Percentiles rank a stretch among this genome's conserved stretches.
Evolutionary conservation across 164 flowering plant species (phyloP).

Genomic region (Amborella trichopoda): DNA sequence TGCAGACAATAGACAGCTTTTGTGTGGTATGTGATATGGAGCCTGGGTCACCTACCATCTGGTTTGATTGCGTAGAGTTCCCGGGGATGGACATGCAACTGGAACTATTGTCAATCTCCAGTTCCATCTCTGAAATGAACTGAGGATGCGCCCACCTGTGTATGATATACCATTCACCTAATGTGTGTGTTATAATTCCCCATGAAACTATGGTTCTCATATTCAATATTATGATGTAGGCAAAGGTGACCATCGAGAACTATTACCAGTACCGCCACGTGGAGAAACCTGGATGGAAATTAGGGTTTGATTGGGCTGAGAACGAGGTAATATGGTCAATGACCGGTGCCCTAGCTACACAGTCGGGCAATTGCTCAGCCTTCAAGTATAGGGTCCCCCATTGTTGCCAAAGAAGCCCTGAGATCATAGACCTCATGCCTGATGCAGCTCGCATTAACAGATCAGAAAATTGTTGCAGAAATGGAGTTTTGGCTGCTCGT

Average conservation of each 20-base stretch:
- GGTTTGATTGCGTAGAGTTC: too few species aligned
- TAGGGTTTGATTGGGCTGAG: constrained; percentile 46
- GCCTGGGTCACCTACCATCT: too few species aligned
- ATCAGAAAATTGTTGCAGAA: constrained; percentile 35
- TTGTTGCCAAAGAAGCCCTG: constrained; percentile 34
- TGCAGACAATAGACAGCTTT: too few species aligned
- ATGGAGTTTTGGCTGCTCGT: constrained; percentile 34
- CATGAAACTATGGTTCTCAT: too few species aligned
- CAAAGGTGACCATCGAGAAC: constrained; percentile 49
- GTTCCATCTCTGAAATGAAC: too few species aligned
- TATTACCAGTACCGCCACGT: constrained; percentile 46
- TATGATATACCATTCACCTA: too few species aligned
- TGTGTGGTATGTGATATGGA: too few species aligned
- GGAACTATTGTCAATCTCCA: too few species aligned
- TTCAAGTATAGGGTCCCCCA: constrained; percentile 32
- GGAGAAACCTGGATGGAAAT: constrained; percentile 46
- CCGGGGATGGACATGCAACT: too few species aligned
- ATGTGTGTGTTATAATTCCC: too few species aligned
- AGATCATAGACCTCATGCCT: constrained; percentile 30
- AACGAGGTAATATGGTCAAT: constrained; percentile 45
- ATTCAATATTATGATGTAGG: too few species aligned
- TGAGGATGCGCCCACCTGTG: too few species aligned
- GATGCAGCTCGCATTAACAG: constrained; percentile 20
- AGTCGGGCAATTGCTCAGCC: constrained; percentile 38
- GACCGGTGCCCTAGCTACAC: constrained; percentile 44